phyloP scores from a whole-genome alignment of 1,284 basidiomycete species.

The Boletus austroedulis region DNA sequence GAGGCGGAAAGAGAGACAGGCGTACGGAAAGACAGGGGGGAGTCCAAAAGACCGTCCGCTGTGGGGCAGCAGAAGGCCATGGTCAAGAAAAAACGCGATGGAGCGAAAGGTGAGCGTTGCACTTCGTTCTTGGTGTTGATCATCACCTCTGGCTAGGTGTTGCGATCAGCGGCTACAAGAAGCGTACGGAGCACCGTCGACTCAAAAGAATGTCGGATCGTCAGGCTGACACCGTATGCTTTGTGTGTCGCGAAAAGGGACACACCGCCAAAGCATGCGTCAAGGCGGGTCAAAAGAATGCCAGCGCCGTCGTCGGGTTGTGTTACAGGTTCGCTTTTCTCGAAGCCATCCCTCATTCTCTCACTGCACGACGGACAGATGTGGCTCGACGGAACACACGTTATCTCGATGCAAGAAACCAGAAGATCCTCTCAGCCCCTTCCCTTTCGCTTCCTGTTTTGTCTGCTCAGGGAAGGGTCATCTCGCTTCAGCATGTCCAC shows the following conservation, averaged over 20 bases:
- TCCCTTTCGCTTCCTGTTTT: slow-evolving; percentile 91
- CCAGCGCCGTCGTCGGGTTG: slow-evolving; percentile 55
- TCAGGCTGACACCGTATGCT: slow-evolving; percentile 67
- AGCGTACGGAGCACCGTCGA: slow-evolving; percentile 60
- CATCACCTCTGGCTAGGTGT: slow-evolving; percentile 13
- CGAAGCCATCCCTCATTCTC: neutral
- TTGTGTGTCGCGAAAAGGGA: slow-evolving; percentile 83
- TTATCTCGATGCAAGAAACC: slow-evolving; percentile 75
- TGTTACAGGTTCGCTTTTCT: slow-evolving; percentile 70
- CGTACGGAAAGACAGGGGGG: neutral
- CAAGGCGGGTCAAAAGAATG: slow-evolving; percentile 38
- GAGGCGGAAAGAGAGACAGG: neutral
- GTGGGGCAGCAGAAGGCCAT: neutral
- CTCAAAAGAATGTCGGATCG: slow-evolving; percentile 65
- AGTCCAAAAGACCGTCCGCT: neutral
- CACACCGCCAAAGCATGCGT: slow-evolving; percentile 86
- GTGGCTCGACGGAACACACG: slow-evolving; percentile 78
- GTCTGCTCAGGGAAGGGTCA: slow-evolving; percentile 63
- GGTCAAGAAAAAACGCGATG: slow-evolving; percentile 7
- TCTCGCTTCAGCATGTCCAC: slow-evolving; percentile 54
- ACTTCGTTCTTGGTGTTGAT: slow-evolving; percentile 13
- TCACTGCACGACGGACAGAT: slow-evolving; percentile 48
- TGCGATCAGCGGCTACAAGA: slow-evolving; percentile 32
- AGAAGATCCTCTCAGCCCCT: slow-evolving; percentile 60
- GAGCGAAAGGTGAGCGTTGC: slow-evolving; percentile 12